Evolutionary conservation across 495 filamentous ascomycete genomes (phyloP).

Genomic region (Trichoderma reesei): DNA sequence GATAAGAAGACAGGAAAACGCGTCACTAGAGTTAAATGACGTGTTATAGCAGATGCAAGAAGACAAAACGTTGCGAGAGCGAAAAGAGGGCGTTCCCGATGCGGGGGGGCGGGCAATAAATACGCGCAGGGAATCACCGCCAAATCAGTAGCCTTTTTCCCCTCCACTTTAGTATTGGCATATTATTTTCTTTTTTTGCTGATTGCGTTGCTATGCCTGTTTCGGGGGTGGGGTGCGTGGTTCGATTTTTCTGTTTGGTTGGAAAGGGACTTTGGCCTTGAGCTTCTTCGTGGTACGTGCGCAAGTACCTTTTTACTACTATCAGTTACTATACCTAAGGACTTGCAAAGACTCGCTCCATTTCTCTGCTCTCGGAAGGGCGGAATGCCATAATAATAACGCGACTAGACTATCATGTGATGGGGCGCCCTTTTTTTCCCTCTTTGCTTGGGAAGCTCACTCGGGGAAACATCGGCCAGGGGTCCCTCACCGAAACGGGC

Average conservation of each 20-base stretch:
- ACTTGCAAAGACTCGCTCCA: too few species aligned
- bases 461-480: not conserved
- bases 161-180: not conserved
- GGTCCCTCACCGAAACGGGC: not conserved
- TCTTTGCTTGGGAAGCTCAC: not conserved
- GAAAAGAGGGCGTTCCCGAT: conserved; percentile 13
- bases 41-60: conserved; percentile 19
- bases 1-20: not conserved
- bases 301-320: not conserved
- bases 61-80: conserved; percentile 18
- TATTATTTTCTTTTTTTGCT: conserved; percentile 8
- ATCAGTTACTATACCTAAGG: not conserved
- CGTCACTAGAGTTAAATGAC: conserved; percentile 8
- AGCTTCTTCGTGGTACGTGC: not conserved
- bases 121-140: conserved; percentile 5
- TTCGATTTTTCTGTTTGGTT: conserved; percentile 9
- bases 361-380: not conserved
- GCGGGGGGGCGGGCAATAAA: conserved; percentile 12
- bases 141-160: not conserved
- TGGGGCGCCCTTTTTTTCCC: not conserved
- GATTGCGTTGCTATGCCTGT: conserved; percentile 16
- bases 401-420: not conserved
- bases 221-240: conserved; percentile 11
- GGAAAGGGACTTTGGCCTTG: conserved; percentile 12
- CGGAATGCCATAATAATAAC: not conserved